phyloP scores from a whole-genome alignment of 345 rosid genomes.

The Salix brachista region DNA sequence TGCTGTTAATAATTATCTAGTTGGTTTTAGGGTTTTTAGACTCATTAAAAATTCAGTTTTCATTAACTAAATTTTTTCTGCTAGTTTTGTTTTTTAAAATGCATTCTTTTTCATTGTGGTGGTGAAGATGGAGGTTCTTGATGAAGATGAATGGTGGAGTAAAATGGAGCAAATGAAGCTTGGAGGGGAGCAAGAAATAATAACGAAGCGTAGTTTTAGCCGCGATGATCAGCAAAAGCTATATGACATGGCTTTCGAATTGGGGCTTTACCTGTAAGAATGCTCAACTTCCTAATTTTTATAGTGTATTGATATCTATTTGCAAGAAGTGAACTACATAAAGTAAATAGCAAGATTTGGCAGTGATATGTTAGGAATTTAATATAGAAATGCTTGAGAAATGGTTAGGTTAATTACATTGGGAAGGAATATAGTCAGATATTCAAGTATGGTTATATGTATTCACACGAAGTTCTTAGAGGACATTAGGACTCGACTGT shows the following conservation, averaged over 20 bases:
- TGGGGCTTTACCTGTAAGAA: conserved; percentile 86
- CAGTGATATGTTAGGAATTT: not conserved
- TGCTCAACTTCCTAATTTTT: not conserved
- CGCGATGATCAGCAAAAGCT: conserved; percentile 65
- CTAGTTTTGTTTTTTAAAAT: not conserved
- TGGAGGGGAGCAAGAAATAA: conserved; percentile 70
- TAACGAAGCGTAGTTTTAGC: conserved; percentile 64
- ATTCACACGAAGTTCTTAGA: not conserved
- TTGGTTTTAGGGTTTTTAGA: conserved; percentile 1
- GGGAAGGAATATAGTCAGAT: not conserved
- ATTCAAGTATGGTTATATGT: not conserved
- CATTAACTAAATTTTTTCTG: not conserved
- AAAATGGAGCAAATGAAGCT: conserved; percentile 67
- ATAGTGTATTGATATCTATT: not conserved
- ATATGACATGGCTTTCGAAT: conserved; percentile 63
- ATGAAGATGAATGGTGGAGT: conserved; percentile 84
- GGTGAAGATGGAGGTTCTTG: conserved; percentile 69
- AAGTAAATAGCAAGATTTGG: not conserved
- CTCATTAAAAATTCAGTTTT: not conserved
- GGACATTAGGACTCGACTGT: not conserved
- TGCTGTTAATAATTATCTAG: not conserved
- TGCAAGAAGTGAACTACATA: not conserved
- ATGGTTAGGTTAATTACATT: not conserved
- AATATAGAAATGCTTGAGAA: not conserved
- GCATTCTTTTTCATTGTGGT: not conserved